These are phyloP conservation scores for Aphanomyces cochlioides DNA, from an alignment of 352 stramenopile genomes.

Conservation along the genomic window DNA sequence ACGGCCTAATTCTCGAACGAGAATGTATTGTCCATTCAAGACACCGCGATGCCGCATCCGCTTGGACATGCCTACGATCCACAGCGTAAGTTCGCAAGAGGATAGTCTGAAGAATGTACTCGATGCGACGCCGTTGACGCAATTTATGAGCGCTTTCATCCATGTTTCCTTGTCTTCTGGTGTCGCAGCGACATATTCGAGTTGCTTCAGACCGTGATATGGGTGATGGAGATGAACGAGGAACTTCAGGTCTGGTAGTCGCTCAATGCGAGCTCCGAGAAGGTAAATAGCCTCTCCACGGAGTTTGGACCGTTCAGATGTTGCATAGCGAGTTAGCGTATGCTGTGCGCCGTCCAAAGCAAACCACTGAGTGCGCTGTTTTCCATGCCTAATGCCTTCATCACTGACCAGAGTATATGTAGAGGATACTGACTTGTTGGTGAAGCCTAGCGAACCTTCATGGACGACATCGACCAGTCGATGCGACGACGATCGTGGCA, in stretches of 20 bases:
- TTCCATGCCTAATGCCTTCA: neutral
- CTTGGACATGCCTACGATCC: conserved; percentile 35
- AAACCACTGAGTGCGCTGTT: conserved; percentile 48
- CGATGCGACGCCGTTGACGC: conserved; percentile 46
- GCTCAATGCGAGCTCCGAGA: conserved; percentile 38
- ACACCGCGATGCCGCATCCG: conserved; percentile 52
- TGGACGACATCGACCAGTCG: conserved; percentile 1
- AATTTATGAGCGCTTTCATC: conserved; percentile 42
- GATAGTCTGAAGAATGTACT: conserved; percentile 16
- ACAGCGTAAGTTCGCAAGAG: neutral
- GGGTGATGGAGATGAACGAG: conserved; percentile 9
- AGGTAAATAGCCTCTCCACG: conserved; percentile 38
- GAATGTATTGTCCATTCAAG: conserved; percentile 57
- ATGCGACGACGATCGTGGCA: neutral
- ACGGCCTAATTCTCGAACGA: conserved; percentile 69
- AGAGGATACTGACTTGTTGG: neutral
- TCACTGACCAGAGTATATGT: too few species aligned
- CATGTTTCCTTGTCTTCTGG: conserved; percentile 45
- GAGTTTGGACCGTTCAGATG: conserved; percentile 35
- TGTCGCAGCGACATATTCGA: conserved; percentile 32
- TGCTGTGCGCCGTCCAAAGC: conserved; percentile 44
- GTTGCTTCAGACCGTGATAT: neutral
- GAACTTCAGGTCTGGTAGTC: conserved; percentile 34
- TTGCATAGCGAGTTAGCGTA: conserved; percentile 51
- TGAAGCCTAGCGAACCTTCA: conserved; percentile 5